Conservation (phyloP, 371 early-diverging fungal genomes). For the Mortierella sp. region DNA sequence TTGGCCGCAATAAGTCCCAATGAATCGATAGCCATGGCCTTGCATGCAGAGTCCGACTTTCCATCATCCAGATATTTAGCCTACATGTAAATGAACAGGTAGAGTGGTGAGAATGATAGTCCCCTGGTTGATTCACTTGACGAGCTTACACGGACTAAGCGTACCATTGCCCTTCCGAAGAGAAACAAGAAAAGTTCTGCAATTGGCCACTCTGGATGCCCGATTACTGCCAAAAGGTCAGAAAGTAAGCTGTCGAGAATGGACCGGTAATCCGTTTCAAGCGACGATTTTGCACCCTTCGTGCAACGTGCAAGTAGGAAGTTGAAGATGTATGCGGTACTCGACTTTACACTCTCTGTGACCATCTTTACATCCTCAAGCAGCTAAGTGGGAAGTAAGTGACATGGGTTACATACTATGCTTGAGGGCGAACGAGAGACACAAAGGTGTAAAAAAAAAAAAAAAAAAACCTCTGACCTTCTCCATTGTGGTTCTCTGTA, state of each 20-base stretch:
- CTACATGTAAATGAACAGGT: conserved; percentile 29
- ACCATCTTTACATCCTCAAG: conserved; percentile 48
- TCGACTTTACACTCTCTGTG: conserved; percentile 68
- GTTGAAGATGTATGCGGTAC: conserved; percentile 70
- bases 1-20: conserved; percentile 73
- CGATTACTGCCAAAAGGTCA: conserved; percentile 78
- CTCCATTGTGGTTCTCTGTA: conserved; percentile 51
- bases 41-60: conserved; percentile 67
- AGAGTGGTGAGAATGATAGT: neutral
- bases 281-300: conserved; percentile 60
- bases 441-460: too few species aligned
- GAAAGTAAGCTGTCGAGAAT: conserved; percentile 77
- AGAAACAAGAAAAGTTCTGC: conserved; percentile 77
- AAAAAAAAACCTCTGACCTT: conserved; percentile 40
- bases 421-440: too few species aligned
- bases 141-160: neutral
- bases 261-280: conserved; percentile 80
- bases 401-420: too few species aligned
- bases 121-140: neutral
- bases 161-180: conserved; percentile 73
- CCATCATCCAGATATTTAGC: conserved; percentile 67
- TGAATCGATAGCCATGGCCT: conserved; percentile 80
- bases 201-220: conserved; percentile 93
- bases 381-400: conserved; percentile 29
- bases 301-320: conserved; percentile 74